These are phyloP conservation scores for Mortierella sp. DNA, from an alignment of 371 early-diverging fungal species.

Conservation along the genomic window DNA sequence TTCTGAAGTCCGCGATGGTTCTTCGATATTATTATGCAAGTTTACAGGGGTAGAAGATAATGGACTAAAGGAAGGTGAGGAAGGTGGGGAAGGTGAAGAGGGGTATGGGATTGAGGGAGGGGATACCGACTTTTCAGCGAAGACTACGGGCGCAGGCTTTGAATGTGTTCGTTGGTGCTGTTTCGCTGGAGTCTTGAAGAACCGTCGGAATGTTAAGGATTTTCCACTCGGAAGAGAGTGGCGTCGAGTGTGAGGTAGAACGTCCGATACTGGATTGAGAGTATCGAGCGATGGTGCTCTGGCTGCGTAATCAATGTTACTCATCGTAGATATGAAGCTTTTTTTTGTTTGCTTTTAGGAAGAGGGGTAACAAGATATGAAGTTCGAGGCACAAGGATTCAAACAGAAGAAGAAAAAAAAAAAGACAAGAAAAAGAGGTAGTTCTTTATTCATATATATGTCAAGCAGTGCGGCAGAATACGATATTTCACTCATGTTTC, in stretches of 20 bases:
- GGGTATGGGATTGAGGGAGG: neutral
- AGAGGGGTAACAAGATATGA: too few relatives aligned
- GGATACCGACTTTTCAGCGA: neutral
- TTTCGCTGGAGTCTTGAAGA: conserved; percentile 10
- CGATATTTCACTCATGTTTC: neutral
- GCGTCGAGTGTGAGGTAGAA: neutral
- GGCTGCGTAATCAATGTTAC: neutral
- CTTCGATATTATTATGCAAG: neutral
- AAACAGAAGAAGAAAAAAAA: neutral
- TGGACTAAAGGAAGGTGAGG: neutral
- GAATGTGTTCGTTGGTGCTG: neutral
- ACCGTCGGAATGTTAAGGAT: conserved; percentile 10
- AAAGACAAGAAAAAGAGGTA: neutral
- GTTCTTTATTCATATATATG: neutral
- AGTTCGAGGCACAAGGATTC: neutral
- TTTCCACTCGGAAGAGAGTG: conserved; percentile 11
- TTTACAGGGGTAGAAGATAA: neutral
- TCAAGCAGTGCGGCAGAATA: too few relatives aligned
- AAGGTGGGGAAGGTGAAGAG: neutral
- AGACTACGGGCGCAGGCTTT: neutral
- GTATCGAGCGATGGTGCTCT: conserved; percentile 10
- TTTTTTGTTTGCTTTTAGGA: too few relatives aligned
- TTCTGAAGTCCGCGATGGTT: neutral
- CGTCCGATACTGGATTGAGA: neutral
- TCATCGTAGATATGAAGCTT: neutral